Base-by-base conservation (phyloP, 768 basidiomycete genomes). In the Termitomyces sp. region DNA sequence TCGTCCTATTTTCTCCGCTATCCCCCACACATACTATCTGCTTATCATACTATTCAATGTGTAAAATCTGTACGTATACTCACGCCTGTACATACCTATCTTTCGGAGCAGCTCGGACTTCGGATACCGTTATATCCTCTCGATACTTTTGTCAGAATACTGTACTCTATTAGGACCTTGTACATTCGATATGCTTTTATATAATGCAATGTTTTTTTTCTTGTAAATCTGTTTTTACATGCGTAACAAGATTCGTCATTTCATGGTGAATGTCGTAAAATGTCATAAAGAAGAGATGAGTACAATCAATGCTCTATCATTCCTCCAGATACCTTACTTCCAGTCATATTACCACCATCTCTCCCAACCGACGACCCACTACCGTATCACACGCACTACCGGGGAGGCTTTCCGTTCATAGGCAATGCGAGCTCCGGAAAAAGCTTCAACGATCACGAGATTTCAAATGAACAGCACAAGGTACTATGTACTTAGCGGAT, bases 401-500 rank as follows among this genome's bases (percentile, higher is more conserved):
- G n/a, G n/a, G n/a, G n/a, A n/a, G n/a, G n/a, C 45, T 37, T 51
- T 12, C 37, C 51, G 27, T 46, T 68, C 3, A 12, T 42, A 2
- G 58, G 34, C 26, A 59, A 33, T 1, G 65, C 79, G 64, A 96
- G 73, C 71, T 95, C 93, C 0, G 95, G 94, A 63, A 94, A 92
- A 37, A 95, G 64, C 3, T 79, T 77, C 37, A 86, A 68, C n/a
- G n/a, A 95, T 65, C 2, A 92, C 48, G 9, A 85, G 74, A 63
- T 97, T 94, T 14, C 96, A 69, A 1, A 96, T 57, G 64, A 93
- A 77, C 42, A 93, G 74, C 0, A 86, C 72, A 1, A 97, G 77
- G 62, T 95, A 94, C 2, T n/a, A n/a, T n/a, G n/a, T 82, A 48
- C 79, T 76, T 22, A 93, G 76, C 12, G 84, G 84, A 32, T 87